Evolutionary conservation across 345 rosid genomes (phyloP).

Genomic region (Hypericum perforatum): DNA sequence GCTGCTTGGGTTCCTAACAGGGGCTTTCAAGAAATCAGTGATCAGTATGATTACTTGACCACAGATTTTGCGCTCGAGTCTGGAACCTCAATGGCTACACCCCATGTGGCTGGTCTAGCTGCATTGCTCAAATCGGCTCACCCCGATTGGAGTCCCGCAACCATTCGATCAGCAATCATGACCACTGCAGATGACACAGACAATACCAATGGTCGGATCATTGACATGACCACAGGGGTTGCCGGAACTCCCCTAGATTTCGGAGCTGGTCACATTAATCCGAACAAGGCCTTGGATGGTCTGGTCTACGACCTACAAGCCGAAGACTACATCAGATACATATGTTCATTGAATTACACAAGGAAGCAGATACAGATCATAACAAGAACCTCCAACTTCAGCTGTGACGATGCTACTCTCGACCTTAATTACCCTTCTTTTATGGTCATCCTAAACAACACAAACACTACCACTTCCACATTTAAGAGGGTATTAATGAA

Average conservation of each 20-base stretch:
- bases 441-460: constrained; percentile 34
- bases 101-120: constrained; percentile 33
- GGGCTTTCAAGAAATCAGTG: constrained; percentile 16
- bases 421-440: constrained; percentile 51
- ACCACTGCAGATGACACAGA: constrained; percentile 24
- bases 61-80: constrained; percentile 25
- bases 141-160: constrained; percentile 30
- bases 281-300: constrained; percentile 29
- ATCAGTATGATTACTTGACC: constrained; percentile 18
- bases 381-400: constrained; percentile 19
- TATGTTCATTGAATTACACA: constrained; percentile 32
- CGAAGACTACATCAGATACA: constrained; percentile 24
- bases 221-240: constrained; percentile 21
- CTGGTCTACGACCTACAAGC: constrained; percentile 33
- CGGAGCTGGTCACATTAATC: constrained; percentile 39
- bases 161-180: constrained; percentile 48
- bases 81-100: constrained; percentile 44
- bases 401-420: constrained; percentile 17
- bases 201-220: constrained; percentile 18
- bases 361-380: constrained; percentile 23
- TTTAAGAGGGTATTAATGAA: constrained; percentile 36
- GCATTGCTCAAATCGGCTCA: constrained; percentile 29
- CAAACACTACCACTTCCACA: constrained; percentile 25
- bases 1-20: constrained; percentile 38
- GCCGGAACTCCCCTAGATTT: constrained; percentile 40